phyloP scores from a whole-genome alignment of 345 rosid species.

The Aegle marmelos region DNA sequence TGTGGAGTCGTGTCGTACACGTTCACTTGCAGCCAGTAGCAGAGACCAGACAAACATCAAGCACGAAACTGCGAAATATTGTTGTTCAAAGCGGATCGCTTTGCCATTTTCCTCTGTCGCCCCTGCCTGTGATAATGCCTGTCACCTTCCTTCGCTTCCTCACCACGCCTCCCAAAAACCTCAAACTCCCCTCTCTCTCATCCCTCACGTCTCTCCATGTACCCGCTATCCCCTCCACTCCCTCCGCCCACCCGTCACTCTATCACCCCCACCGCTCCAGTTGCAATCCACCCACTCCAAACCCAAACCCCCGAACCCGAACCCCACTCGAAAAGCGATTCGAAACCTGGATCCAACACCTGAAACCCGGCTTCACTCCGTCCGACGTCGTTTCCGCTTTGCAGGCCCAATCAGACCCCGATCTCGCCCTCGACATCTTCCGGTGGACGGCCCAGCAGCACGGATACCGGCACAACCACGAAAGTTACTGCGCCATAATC shows the following conservation, averaged over 20 bases:
- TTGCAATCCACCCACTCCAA: constrained; percentile 28
- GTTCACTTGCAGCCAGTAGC: no score
- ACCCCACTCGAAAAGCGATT: constrained; percentile 78
- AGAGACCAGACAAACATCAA: no score
- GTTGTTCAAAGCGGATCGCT: neutral
- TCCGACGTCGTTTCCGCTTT: constrained; percentile 66
- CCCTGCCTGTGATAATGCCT: constrained; percentile 25
- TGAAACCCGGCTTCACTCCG: constrained; percentile 76
- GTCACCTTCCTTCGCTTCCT: constrained; percentile 31
- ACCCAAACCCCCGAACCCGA: constrained; percentile 37
- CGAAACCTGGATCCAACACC: constrained; percentile 76
- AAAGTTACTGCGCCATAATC: constrained; percentile 64
- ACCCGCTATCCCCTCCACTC: neutral
- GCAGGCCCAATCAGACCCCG: constrained; percentile 76
- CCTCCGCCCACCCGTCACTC: constrained; percentile 7
- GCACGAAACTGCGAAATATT: neutral
- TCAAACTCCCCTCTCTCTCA: neutral
- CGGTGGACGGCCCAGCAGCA: constrained; percentile 86
- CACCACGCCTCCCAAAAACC: constrained; percentile 7
- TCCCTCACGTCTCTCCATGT: neutral
- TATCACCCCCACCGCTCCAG: constrained; percentile 20
- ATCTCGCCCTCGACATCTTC: constrained; percentile 85
- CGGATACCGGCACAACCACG: constrained; percentile 63
- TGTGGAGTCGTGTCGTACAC: no score
- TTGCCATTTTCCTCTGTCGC: neutral